Evolutionary conservation across 176 grass and related monocot genomes (phyloP).

Genomic region (Oryza officinalis): DNA sequence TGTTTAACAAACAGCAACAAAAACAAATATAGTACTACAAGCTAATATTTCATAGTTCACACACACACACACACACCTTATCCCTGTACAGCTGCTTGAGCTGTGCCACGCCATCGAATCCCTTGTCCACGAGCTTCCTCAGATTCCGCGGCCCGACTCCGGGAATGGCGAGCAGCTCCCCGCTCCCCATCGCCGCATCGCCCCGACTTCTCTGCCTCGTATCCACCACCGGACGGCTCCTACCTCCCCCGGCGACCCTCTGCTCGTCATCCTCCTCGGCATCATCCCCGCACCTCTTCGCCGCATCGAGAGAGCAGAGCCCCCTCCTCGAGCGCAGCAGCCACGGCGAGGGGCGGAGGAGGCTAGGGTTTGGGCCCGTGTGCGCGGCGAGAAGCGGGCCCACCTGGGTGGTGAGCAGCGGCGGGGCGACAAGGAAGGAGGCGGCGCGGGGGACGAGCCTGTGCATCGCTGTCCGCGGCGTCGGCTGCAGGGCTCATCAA

Average conservation of each 20-base stretch:
- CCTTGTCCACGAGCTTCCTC: constrained; percentile 87
- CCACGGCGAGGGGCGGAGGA: background rate
- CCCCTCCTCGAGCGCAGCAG: constrained; percentile 46
- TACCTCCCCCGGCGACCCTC: constrained; percentile 18
- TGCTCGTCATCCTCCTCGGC: background rate
- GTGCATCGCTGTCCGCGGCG: constrained; percentile 47
- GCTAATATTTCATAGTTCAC: background rate
- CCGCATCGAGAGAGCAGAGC: constrained; percentile 41
- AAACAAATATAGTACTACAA: background rate
- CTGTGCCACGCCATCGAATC: constrained; percentile 66
- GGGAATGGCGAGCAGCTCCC: constrained; percentile 74
- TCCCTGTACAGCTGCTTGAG: constrained; percentile 93
- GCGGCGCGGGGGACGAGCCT: constrained; percentile 45
- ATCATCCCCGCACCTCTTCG: constrained; percentile 20
- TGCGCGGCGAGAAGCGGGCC: background rate
- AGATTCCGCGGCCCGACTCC: constrained; percentile 80
- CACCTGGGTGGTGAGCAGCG: constrained; percentile 11
- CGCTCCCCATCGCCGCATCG: constrained; percentile 40
- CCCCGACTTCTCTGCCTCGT: constrained; percentile 54
- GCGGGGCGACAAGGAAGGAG: constrained; percentile 37
- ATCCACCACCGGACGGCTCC: constrained; percentile 24
- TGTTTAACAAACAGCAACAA: background rate
- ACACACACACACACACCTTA: constrained; percentile 42
- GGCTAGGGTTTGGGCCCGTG: background rate
- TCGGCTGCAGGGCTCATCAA: constrained; percentile 31